These are phyloP conservation scores for Ascosphaera aggregata DNA, from an alignment of 2,329 filamentous ascomycete species.

Conservation along the genomic window DNA sequence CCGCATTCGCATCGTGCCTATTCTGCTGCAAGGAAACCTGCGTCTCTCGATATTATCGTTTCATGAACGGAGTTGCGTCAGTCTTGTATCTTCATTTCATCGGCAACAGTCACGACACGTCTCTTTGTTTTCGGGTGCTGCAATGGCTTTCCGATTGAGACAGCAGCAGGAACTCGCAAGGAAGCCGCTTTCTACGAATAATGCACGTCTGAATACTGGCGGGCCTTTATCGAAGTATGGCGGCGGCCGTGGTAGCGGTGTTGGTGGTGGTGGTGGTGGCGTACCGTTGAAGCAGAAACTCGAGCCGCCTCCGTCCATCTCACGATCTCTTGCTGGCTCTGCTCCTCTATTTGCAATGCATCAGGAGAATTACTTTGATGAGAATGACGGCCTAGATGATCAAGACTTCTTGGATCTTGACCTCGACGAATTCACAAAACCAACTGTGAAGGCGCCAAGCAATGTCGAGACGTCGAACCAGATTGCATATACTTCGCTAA, in stretches of 20 bases:
- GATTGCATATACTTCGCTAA: no score
- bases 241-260: background rate
- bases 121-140: background rate
- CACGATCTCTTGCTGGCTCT: background rate
- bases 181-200: constrained; percentile 12
- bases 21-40: no score
- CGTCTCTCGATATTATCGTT: no score
- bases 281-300: background rate
- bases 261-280: background rate
- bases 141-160: background rate
- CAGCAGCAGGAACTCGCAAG: background rate
- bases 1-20: no score
- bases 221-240: background rate
- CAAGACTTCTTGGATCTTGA: background rate
- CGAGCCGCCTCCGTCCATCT: background rate
- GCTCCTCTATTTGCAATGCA: background rate
- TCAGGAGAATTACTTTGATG: constrained; percentile 62
- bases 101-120: background rate
- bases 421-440: constrained; percentile 11
- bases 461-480: no score
- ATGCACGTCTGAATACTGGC: constrained; percentile 9
- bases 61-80: background rate
- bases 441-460: constrained; percentile 6
- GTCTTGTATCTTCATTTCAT: background rate
- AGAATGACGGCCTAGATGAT: constrained; percentile 49